Evolutionary conservation across 495 filamentous ascomycete genomes (phyloP).

Genomic region (Hypoxylon perforatum): DNA sequence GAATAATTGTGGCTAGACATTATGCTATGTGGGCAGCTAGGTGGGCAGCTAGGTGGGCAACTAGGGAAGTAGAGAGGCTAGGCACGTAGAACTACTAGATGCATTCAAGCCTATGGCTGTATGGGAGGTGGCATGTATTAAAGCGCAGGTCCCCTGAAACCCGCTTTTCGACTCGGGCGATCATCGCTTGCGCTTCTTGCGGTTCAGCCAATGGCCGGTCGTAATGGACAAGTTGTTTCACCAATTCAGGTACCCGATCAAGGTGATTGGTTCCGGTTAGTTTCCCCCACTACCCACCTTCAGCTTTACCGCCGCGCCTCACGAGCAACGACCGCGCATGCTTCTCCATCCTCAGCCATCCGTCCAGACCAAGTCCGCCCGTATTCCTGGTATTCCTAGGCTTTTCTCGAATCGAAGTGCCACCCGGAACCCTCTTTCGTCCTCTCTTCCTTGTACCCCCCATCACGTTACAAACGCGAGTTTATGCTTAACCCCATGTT

Average conservation of each 20-base stretch:
- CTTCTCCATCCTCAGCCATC: slow-evolving; percentile 23
- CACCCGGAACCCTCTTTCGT: not conserved
- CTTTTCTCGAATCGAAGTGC: not conserved
- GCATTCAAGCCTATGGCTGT: no score
- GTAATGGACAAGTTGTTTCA: slow-evolving; percentile 28
- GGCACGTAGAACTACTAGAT: no score
- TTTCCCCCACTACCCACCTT: slow-evolving; percentile 24
- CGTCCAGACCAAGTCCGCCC: no score
- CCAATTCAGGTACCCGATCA: slow-evolving; percentile 41
- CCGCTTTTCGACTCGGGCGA: slow-evolving; percentile 32
- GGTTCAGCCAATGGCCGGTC: slow-evolving; percentile 23
- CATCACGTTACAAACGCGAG: slow-evolving; percentile 10
- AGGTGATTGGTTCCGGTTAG: slow-evolving; percentile 33
- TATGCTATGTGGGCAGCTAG: slow-evolving; percentile 26
- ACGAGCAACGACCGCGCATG: slow-evolving; percentile 25
- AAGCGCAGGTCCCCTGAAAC: slow-evolving; percentile 32
- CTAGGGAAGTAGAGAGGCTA: slow-evolving; percentile 3
- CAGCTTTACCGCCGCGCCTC: slow-evolving; percentile 37
- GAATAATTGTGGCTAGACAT: not conserved
- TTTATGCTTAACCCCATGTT: slow-evolving; percentile 23
- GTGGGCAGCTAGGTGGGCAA: slow-evolving; percentile 28
- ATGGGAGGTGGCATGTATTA: no score
- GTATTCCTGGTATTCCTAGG: no score
- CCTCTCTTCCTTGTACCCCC: not conserved
- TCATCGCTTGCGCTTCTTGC: slow-evolving; percentile 9